Evolutionary conservation across 345 rosid genomes (phyloP), one percentile per base, ranked within the genome.

Genomic region (Eucalyptus pauciflora): DNA sequence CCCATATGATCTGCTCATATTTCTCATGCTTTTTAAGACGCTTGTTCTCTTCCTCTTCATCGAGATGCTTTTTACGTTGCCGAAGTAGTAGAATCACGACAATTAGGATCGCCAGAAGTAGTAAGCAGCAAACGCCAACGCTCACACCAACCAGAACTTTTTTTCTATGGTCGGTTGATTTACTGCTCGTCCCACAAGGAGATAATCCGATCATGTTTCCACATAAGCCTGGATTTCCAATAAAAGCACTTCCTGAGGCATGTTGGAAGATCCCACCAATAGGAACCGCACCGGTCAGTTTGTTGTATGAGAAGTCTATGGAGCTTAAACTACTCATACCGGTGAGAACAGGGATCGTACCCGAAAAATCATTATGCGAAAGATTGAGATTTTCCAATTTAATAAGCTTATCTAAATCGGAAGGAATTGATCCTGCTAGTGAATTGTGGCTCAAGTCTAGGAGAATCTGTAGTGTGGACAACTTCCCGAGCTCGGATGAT

Each of bases 361-460:
- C 95, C 1, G 95, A 93, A 29, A 95, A 93, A 79, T 90, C 60
- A 89, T 96, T 96, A 88, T 88, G 94, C 5, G 96, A 96, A 86
- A 96, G 88, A 85, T 95, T 94, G 69, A 95, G 94, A 89, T 46
- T 94, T 92, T 94, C 95, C 90, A 95, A 69, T 6, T 50, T 45
- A 29, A 37, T 69, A 79, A 96, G 95, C 91, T 89, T 92, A 49
- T 89, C 92, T 37, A 96, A 88, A 41, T 89, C 91, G 71, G 51
- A 89, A 33, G 96, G 96, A 86, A 95, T 95, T 48, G 86, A 20
- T 60, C 95, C 96, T 13, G 95, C 94, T 86, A 96, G 92, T 27
- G 91, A 92, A 92, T 96, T 96, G 93, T 95, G 92, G 90, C 98
- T 94, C 51, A 96, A 94, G 86, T 95, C 96, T 87, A 96, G 87